Evolutionary conservation across 495 filamentous ascomycete species (phyloP), one percentile per base, ranked within the genome.

Genomic region (Trichoderma asperelloides): DNA sequence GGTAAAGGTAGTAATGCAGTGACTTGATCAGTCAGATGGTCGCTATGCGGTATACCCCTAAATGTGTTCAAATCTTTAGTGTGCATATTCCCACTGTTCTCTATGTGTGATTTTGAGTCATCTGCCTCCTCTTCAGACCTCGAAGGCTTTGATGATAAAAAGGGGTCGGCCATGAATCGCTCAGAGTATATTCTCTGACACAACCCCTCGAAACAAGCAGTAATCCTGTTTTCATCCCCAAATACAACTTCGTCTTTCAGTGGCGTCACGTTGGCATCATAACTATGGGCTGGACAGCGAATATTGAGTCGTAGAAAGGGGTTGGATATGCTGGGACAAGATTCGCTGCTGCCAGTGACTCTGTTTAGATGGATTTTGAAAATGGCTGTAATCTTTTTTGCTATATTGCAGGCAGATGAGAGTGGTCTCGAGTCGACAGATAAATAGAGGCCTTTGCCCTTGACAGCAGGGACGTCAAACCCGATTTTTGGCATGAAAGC

Each of bases 211-310:
- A 88, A 80, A 5, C 82, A 68, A 3, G 74, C 70, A 3, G 78
- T 60, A 11, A 96, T 66, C 2, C 69, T 3, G 0, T 85, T 73
- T 37, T 86, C 79, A 55, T 95, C 78, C 33, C 82, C 78, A 72
- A 98, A 96, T 0, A 96, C 65, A 2, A 97, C 85, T 74, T 97
- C 89, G 69, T 97, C 90, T 73, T 98, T 98, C 0, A 89, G 85
- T 0, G 93, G 93, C 71, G 98, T 93, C 65, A 98, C 82, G 71
- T 97, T 98, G 2, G 85, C 82, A 78, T 98, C 94, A 69, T 98
- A 97, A 63, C 81, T 89, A 16, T 84, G 86, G 5, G 73, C 74
- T 1, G 88, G 85, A 71, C 93, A 97, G 5, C 72, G 71, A 7
- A 98, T 84, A 66, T 92, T 87, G 55, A 98, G 70, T 18, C 82